phyloP scores from a whole-genome alignment of 2,329 filamentous ascomycete species.

The Colletotrichum sansevieriae region DNA sequence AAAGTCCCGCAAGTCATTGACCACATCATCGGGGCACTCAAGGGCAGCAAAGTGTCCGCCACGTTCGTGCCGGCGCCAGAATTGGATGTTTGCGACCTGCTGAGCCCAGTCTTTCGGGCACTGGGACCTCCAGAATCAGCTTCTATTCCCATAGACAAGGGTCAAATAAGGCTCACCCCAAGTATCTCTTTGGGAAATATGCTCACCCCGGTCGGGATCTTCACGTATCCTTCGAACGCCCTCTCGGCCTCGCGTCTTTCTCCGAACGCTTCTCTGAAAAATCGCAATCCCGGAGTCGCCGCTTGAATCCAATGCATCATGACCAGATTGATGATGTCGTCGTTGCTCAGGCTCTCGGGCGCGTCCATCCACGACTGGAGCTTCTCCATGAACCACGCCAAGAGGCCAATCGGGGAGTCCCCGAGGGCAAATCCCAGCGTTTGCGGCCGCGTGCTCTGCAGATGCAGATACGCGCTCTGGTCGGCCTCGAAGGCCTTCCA shows the following conservation, averaged over 20 bases:
- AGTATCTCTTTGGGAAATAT: constrained; percentile 17
- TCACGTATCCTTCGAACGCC: constrained; percentile 13
- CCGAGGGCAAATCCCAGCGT: constrained; percentile 42
- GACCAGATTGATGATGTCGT: constrained; percentile 44
- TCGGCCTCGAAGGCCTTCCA: constrained; percentile 7
- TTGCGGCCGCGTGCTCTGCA: constrained; percentile 21
- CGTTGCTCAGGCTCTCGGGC: constrained; percentile 21
- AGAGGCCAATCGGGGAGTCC: constrained; percentile 49
- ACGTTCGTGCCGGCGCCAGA: constrained; percentile 29
- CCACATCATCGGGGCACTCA: constrained; percentile 23
- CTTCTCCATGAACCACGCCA: constrained; percentile 30
- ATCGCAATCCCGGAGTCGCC: constrained; percentile 19
- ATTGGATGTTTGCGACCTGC: constrained; percentile 31
- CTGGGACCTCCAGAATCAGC: not conserved
- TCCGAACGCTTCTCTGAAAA: constrained; percentile 38
- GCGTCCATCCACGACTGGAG: constrained; percentile 47
- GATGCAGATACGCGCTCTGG: constrained; percentile 3
- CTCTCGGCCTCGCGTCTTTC: constrained; percentile 15
- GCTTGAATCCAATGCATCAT: constrained; percentile 41
- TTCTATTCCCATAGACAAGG: too few relatives aligned
- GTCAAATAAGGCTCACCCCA: not conserved
- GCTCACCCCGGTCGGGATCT: constrained; percentile 10
- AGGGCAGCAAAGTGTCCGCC: constrained; percentile 36
- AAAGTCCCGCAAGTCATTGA: constrained; percentile 26
- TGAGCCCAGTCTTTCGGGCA: constrained; percentile 31